Conservation (phyloP, 352 stramenopile genomes). For the Phytophthora ohioensis region DNA sequence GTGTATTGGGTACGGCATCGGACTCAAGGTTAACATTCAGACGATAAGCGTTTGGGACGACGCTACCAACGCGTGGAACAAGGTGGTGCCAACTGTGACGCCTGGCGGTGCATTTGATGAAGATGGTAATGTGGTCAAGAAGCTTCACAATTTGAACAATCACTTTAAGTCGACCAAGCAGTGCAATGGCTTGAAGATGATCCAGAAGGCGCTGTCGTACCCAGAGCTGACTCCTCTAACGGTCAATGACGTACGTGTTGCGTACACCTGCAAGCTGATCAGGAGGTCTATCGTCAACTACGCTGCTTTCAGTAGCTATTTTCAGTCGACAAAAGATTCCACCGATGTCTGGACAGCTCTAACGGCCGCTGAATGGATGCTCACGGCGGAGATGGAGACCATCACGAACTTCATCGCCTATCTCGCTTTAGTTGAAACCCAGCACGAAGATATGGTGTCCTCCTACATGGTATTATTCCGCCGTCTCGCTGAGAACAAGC, state of each 20-base stretch:
- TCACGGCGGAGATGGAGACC: not conserved
- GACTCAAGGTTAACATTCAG: constrained; percentile 17
- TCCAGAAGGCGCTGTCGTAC: not conserved
- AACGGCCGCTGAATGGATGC: not conserved
- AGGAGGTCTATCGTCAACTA: not conserved
- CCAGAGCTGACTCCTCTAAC: not conserved
- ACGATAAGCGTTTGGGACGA: constrained; percentile 6
- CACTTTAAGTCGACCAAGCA: not conserved
- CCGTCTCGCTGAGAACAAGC: not conserved
- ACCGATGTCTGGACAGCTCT: not conserved
- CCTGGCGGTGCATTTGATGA: constrained; percentile 1
- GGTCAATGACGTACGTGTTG: constrained; percentile 5
- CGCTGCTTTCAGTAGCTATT: not conserved
- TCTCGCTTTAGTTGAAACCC: not conserved
- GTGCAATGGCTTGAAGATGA: not conserved
- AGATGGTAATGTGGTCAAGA: not conserved
- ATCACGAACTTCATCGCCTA: constrained; percentile 6
- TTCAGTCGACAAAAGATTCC: constrained; percentile 5
- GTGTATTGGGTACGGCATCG: constrained; percentile 19
- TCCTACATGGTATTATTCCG: constrained; percentile 6
- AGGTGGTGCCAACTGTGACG: not conserved
- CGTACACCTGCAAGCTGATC: constrained; percentile 3
- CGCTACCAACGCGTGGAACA: not conserved
- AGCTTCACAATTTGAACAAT: not conserved
- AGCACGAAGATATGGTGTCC: not conserved